Evolutionary conservation across 768 basidiomycete species (phyloP), one percentile per base, ranked within the genome.

Genomic region (Kwoniella dejecticola): DNA sequence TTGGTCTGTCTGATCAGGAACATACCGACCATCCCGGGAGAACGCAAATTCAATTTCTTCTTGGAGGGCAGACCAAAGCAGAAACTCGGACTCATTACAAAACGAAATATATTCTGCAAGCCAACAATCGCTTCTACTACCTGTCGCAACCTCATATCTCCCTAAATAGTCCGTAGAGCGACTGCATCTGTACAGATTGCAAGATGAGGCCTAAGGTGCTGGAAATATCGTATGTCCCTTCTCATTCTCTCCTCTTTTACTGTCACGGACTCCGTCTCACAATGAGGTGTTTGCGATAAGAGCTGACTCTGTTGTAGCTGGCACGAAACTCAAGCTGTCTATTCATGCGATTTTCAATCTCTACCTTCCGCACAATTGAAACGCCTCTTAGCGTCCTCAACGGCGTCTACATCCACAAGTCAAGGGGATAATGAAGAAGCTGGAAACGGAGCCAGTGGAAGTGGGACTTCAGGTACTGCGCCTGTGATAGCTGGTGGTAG

Each of bases 301-400:
- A n/a, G 55, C 31, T 38, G 38, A 13, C 19, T 19, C 50, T 17
- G 24, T 13, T 57, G 11, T 54, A 78, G 77, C 24, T 79, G 77
- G 77, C 77, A 79, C 66, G 77, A 77, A 50, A 79, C 77, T 15
- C 76, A 77, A 53, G 76, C 77, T 6, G 74, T 99, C 79, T 94
- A 91, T 44, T 90, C 92, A 15, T 91, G 90, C 79, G 96, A 99
- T 82, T 96, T 96, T 75, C 96, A 98, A 76, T 88, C 91, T 19
- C 76, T 87, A 30, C 81, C 89, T 1, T 72, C 89, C 84, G 63
- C 71, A 3, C 75, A 79, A 58, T 76, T 82, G 58, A 79, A 77
- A 59, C 70, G 78, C 45, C 67, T 81, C 31, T 70, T 80, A 38
- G 72, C 68, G n/a, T 30, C 56, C 5, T 45, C 52, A 1, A 57